Evolutionary conservation across 345 rosid species (phyloP).

Genomic region (Arabidopsis arenosa): DNA sequence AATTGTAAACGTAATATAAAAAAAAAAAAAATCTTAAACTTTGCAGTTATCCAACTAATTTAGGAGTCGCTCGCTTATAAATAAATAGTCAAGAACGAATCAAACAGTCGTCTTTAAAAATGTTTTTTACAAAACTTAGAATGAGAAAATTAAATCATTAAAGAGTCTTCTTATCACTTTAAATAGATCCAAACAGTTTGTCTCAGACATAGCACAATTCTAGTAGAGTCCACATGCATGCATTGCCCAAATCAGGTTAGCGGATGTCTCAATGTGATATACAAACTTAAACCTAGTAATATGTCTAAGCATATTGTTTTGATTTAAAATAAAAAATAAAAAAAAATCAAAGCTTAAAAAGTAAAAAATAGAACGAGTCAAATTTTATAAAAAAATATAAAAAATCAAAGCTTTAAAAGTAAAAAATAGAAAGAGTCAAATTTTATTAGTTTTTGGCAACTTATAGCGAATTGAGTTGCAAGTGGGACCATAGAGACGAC

Average conservation of each 20-base stretch:
- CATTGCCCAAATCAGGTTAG: not conserved
- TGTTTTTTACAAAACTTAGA: not conserved
- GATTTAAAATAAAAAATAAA: not conserved
- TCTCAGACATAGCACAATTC: not conserved
- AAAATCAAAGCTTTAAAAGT: not conserved
- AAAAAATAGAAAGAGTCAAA: not conserved
- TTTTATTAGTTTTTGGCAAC: slow-evolving; percentile 1
- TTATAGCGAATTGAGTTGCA: not conserved
- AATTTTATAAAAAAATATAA: not conserved
- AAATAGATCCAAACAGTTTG: not conserved
- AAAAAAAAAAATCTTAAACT: no score
- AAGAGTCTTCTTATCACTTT: not conserved
- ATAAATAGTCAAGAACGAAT: not conserved
- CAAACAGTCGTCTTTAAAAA: not conserved
- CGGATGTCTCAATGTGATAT: not conserved
- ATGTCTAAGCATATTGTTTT: not conserved
- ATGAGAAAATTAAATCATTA: not conserved
- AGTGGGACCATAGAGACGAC: slow-evolving; percentile 35
- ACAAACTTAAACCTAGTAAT: not conserved
- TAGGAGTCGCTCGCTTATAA: not conserved
- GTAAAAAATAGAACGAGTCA: not conserved
- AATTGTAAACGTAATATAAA: not conserved
- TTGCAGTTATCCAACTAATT: not conserved
- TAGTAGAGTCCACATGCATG: not conserved
- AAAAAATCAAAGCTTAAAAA: no score